Evolutionary conservation across 1,284 basidiomycete species (phyloP), one percentile per base, ranked within the genome.

Genomic region (Exobasidium cylindrosporum): DNA sequence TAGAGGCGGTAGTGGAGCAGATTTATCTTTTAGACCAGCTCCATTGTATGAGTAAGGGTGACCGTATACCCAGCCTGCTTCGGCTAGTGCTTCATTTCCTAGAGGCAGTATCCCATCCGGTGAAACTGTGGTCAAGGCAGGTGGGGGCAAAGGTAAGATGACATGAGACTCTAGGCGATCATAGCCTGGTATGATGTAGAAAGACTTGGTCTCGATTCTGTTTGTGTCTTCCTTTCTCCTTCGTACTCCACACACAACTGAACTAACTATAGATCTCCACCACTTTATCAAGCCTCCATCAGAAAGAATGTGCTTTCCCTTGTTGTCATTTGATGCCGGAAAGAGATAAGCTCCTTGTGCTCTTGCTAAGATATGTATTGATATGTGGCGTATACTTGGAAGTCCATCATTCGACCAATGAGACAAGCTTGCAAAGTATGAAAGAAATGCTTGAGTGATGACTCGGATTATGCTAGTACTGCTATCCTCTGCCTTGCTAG

Each of bases 301-400:
- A 35, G 85, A 85, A 56, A 95, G 81, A 1, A 90, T 88, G 26
- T 83, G 85, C 82, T 97, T 97, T 23, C 62, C 66, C 23, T 53
- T 72, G 68, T 86, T 88, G 28, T 92, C 87, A 2, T 86, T 83
- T n/a, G 90, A 92, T 75, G 93, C 92, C 0, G 94, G 90, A 79
- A 98, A 97, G 30, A 98, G 84, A 79, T 98, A 98, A 77, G 97
- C 93, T 35, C 83, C 83, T 81, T 97, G 94, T 1, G 90, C 87
- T 21, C 93, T 85, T 1, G 95, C 95, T 74, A 98, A 96, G 30
- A 97, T 84, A 70, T 96, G 91, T 5, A 97, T 83, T 1, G 68
- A 69, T 11, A 77, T 61, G 54, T 77, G 74, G 11, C 54, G 47
- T 31, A 78, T 43, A 4, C n/a, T 31, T 23, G 45, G 45, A 5